Evolutionary conservation across 331 rosid genomes (phyloP), one percentile per base, ranked within the genome.

Genomic region (Cydonia oblonga): DNA sequence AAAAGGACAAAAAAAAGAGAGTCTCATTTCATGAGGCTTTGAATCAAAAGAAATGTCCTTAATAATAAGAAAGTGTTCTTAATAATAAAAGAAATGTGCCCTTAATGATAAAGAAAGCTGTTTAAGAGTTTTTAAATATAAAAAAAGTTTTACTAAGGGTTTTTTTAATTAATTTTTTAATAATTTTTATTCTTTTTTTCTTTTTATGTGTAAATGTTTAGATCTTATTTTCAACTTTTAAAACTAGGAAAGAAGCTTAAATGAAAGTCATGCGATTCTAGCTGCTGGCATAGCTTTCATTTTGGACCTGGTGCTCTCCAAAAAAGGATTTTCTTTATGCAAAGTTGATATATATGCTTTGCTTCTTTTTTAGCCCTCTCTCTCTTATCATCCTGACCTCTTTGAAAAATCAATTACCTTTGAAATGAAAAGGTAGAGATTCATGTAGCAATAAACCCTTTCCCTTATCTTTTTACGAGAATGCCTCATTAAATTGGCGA

Each of bases 211-310:
- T 20, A 28, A 33, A 9, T 32, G 9, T 9, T 30, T 67, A 5
- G 52, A 7, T 16, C 16, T 8, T 13, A 35, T 30, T 30, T 52
- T 70, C 53, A 15, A 25, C 59, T 22, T 52, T 68, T 7, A 46
- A 5, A 75, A 65, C 25, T 24, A 33, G 33, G 15, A 65, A 67
- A 38, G 23, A 64, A 30, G 29, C 24, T 28, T 69, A 75, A 28
- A 70, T 60, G 56, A 75, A 68, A 16, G 20, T 71, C 84, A 81
- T 74, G 65, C 52, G 75, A 69, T 72, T 72, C 81, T 73, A 16
- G 57, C 58, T 59, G 25, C 44, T 38, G 44, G 14, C 44, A 38
- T 38, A 24, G 22, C 69, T 69, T 54, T 73, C 63, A 58, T 44
- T 58, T 76, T 80, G 72, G 73, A 70, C 49, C 57, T 15, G 81